Percentiles rank a stretch among this genome's conserved stretches.
Conservation (phyloP, 768 basidiomycete species). For the Filobasidium floriforme region DNA sequence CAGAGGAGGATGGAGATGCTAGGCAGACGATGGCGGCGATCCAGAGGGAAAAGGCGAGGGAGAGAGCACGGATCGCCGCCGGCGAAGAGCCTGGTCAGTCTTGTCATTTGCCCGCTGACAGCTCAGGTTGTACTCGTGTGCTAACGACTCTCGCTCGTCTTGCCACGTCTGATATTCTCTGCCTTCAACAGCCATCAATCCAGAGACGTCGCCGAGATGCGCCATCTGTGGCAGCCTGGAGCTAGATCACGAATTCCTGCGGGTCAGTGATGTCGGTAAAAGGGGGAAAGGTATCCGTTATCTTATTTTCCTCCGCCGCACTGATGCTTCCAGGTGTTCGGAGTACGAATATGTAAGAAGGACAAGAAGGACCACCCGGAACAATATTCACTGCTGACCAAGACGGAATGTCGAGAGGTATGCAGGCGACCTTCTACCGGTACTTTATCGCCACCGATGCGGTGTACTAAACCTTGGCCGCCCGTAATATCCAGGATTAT, state of each 20-base stretch:
- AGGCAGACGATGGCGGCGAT: conserved; percentile 68
- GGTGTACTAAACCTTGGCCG: no score
- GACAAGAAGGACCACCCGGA: conserved; percentile 87
- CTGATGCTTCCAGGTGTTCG: conserved; percentile 53
- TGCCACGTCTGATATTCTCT: neutral
- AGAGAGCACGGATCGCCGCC: conserved; percentile 64
- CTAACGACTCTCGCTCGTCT: neutral
- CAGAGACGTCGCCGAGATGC: conserved; percentile 73
- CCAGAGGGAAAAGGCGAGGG: conserved; percentile 70
- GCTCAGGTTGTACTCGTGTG: neutral
- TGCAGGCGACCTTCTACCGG: conserved; percentile 25
- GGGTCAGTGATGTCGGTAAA: conserved; percentile 35
- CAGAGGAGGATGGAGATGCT: conserved; percentile 65
- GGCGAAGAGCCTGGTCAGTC: conserved; percentile 43
- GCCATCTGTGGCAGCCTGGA: conserved; percentile 77
- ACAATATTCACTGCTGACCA: conserved; percentile 88
- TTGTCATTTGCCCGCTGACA: neutral
- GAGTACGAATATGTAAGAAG: conserved; percentile 73
- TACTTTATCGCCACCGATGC: neutral
- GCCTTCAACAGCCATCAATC: conserved; percentile 58
- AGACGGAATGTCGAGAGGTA: conserved; percentile 96
- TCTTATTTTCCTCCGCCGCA: neutral
- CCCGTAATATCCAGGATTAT: conserved; percentile 57
- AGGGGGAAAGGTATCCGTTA: neutral
- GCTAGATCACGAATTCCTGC: conserved; percentile 72